phyloP scores from a whole-genome alignment of 1,284 basidiomycete genomes.

The Cryptococcus jaspeensis region DNA sequence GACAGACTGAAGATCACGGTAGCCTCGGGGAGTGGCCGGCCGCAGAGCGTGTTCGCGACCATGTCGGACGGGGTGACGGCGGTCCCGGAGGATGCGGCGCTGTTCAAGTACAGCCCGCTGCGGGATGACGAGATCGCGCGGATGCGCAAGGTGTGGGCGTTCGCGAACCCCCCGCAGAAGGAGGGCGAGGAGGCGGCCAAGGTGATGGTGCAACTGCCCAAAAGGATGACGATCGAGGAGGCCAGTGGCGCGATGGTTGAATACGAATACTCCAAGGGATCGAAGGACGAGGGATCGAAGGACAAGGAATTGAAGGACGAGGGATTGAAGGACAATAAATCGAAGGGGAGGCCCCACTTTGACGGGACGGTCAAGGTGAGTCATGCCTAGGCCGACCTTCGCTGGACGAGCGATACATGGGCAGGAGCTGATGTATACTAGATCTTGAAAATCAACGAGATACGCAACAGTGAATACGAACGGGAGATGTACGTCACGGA shows the following conservation, averaged over 20 bases:
- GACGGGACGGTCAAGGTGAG: slow-evolving; percentile 33
- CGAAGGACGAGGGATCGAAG: not conserved
- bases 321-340: slow-evolving; percentile 6
- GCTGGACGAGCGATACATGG: not conserved
- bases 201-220: not conserved
- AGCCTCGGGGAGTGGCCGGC: not conserved
- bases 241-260: not conserved
- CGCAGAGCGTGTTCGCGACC: not conserved
- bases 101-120: not conserved
- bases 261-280: not conserved
- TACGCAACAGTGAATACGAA: not conserved
- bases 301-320: not conserved
- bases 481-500: slow-evolving; percentile 41
- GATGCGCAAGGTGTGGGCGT: slow-evolving; percentile 9
- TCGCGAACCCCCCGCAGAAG: slow-evolving; percentile 2
- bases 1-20: not conserved
- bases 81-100: not conserved
- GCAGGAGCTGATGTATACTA: not conserved
- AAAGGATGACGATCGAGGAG: not conserved
- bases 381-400: not conserved
- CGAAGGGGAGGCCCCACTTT: slow-evolving; percentile 9
- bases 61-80: not conserved
- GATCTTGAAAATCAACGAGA: not conserved
- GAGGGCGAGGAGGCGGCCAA: not conserved
- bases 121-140: slow-evolving; percentile 7